Base-by-base conservation (phyloP, 2,329 filamentous ascomycete species). In the Colletotrichum eleusines region DNA sequence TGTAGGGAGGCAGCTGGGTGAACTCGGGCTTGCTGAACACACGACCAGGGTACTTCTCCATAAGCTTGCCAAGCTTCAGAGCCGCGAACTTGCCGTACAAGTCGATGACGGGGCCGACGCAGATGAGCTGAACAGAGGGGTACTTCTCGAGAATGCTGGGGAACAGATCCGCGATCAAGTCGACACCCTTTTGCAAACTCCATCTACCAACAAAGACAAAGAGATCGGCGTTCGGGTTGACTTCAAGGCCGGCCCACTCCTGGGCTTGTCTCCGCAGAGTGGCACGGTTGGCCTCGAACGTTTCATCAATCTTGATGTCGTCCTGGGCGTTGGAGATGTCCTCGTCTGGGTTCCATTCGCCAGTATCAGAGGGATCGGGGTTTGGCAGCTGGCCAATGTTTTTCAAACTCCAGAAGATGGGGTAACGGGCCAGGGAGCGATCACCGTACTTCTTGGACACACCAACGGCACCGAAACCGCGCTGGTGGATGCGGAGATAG, bases 21-120 rank as follows among this genome's bases (percentile, higher is more conserved):
- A 92, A 92, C 76, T 91, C 88, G 3, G 90, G 90, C 78, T 89
- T 90, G n/a, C 88, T 90, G 80, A 84, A 91, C 7, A 92, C 90
- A 59, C 90, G 83, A 31, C 87, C 88, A 44, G 90, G 90, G 76
- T 91, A 92, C 58, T 88, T 82, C 73, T 89, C 83, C 89, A 91
- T 91, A 79, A 92, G 87, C 70, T 84, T 84, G 60, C 87, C 85
- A 26, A 92, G 81, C 80, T 92, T 92, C 40, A 91, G 78, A 1
- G 90, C 90, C 9, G 90, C 90, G 72, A 92, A 91, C 74, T 89
- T 90, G 51, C 90, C 90, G 76, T 91, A 90, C 1, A 92, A 81
- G 80, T 92, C 90, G 74, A 92, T 91, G 23, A 90, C 86, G 0
- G 90, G 90, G 7, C 90, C 90, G 51, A 92, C 79, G 73, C 86